phyloP scores from a whole-genome alignment of 192 early-diverging fungal species.

The Mortierella alpina region DNA sequence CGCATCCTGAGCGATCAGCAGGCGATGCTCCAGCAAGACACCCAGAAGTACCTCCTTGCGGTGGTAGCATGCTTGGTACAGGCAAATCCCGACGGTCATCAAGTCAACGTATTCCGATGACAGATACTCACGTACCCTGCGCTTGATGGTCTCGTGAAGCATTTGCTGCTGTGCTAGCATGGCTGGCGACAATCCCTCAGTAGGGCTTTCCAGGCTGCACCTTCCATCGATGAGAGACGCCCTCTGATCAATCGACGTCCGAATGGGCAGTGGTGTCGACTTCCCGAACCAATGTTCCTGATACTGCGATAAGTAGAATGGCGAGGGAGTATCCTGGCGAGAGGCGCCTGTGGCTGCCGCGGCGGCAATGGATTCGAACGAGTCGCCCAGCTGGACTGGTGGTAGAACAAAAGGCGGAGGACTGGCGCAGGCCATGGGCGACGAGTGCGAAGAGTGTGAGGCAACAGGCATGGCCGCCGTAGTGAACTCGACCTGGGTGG shows the following conservation, averaged over 20 bases:
- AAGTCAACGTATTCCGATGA: conserved; percentile 37
- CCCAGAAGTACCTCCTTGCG: conserved; percentile 17
- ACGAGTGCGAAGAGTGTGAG: background rate
- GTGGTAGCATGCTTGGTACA: conserved; percentile 47
- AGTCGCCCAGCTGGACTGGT: conserved; percentile 35
- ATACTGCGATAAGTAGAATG: background rate
- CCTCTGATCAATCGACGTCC: conserved; percentile 10
- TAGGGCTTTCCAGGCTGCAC: background rate
- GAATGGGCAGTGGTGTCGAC: conserved; percentile 31
- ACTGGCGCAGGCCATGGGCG: conserved; percentile 13
- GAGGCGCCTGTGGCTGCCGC: background rate
- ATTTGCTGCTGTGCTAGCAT: background rate
- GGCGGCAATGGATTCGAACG: conserved; percentile 21
- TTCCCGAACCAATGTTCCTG: background rate
- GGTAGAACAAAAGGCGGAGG: conserved; percentile 34
- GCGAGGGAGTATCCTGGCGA: background rate
- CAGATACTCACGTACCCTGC: conserved; percentile 23
- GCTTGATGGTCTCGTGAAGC: conserved; percentile 15
- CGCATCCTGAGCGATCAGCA: conserved; percentile 46
- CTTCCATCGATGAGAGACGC: background rate
- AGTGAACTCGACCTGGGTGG: too few species aligned
- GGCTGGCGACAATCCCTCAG: background rate
- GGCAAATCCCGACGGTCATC: conserved; percentile 47
- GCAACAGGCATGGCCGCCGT: too few species aligned
- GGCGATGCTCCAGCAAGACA: conserved; percentile 30